Conservation (phyloP, 1,139 yeast species). For the Taphrina pruni region DNA sequence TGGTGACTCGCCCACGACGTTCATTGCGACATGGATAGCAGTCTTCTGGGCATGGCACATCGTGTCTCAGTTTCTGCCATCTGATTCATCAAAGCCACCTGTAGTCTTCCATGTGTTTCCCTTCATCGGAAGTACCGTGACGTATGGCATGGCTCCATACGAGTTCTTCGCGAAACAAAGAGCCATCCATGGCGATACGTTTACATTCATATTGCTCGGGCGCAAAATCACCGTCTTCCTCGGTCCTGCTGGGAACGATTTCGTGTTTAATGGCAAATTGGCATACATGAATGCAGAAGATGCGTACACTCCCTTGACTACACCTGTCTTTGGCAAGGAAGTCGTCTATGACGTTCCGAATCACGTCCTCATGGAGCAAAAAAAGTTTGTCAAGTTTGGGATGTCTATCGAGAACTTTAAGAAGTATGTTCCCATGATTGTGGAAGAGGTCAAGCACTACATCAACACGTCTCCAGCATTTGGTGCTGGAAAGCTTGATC, state of each 20-base stretch:
- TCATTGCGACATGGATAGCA: slow-evolving; percentile 36
- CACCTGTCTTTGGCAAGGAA: slow-evolving; percentile 97
- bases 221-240: slow-evolving; percentile 92
- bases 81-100: slow-evolving; percentile 70
- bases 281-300: slow-evolving; percentile 94
- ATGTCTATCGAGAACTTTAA: slow-evolving; percentile 84
- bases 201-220: slow-evolving; percentile 86
- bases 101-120: slow-evolving; percentile 92
- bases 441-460: slow-evolving; percentile 74
- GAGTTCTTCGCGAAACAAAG: slow-evolving; percentile 63
- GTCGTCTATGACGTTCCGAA: slow-evolving; percentile 97
- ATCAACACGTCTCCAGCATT: slow-evolving; percentile 60
- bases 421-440: slow-evolving; percentile 84
- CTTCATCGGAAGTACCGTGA: slow-evolving; percentile 90
- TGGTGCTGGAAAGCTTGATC: slow-evolving; percentile 51
- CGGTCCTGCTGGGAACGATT: slow-evolving; percentile 98
- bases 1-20: slow-evolving; percentile 33
- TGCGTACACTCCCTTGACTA: slow-evolving; percentile 91
- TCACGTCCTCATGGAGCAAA: slow-evolving; percentile 92
- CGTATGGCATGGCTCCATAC: slow-evolving; percentile 91
- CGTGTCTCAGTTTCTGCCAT: slow-evolving; percentile 39
- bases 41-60: slow-evolving; percentile 41
- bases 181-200: slow-evolving; percentile 76
- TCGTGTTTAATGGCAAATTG: slow-evolving; percentile 86
- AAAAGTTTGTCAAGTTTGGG: slow-evolving; percentile 92